Conservation (phyloP, 345 rosid species). For the Melaleuca alternifolia region DNA sequence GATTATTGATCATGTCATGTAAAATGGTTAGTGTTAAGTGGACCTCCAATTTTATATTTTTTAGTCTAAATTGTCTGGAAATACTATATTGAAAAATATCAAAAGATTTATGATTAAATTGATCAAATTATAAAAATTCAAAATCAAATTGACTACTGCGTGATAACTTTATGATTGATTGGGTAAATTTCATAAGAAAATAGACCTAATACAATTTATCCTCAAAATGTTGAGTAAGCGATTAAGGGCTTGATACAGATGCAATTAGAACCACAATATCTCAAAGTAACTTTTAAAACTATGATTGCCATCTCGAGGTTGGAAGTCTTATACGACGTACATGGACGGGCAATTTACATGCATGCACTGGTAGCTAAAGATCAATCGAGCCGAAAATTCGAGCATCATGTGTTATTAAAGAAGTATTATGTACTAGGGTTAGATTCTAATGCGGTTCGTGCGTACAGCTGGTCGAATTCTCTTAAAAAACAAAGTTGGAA, state of each 20-base stretch:
- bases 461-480: background rate
- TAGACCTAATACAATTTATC: background rate
- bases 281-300: background rate
- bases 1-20: too few relatives aligned
- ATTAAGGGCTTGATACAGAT: background rate
- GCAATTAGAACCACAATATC: background rate
- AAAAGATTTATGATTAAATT: background rate
- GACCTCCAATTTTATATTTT: too few relatives aligned
- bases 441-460: background rate
- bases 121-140: background rate
- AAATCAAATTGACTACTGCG: background rate
- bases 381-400: background rate
- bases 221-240: background rate
- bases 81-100: background rate
- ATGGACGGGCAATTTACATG: background rate
- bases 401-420: background rate
- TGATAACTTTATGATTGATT: fast-evolving
- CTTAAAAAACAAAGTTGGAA: background rate
- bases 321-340: background rate
- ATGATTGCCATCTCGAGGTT: background rate
- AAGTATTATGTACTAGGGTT: background rate
- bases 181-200: background rate
- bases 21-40: too few relatives aligned
- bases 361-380: too few relatives aligned
- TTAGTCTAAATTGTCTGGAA: too few relatives aligned